Base-by-base conservation (phyloP, 192 early-diverging fungal genomes). In the Allomyces arbusculus region DNA sequence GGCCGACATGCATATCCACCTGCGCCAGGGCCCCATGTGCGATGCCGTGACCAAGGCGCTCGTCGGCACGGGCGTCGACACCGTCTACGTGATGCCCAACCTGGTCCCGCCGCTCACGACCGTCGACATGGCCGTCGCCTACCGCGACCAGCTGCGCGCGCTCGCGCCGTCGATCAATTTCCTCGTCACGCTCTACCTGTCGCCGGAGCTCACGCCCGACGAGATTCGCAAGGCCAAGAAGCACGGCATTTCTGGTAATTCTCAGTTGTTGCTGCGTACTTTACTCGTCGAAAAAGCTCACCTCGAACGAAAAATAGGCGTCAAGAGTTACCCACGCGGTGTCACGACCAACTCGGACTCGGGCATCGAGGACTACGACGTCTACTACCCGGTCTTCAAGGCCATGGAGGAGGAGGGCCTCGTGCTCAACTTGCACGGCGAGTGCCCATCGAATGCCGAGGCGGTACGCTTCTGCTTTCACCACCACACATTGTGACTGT, bases 341-440 rank as follows among this genome's bases (percentile, higher is more conserved):
- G 95, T 99, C 16, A 99, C 95, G 0, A 99, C 95, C 55, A 96
- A 99, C 84, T 89, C 87, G 68, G 94, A 96, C 66, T 82, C 84
- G 64, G 95, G 95, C 58, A 94, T 99, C 64, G 91, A 94, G 72
- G 81, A 77, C 70, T 92, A 92, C 72, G 72, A 75, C 24, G 66
- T 72, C 16, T 99, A 95, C 76, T 99, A 99, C 69, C 82, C 81
- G 62, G 88, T 96, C 20, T 99, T 99, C 78, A 68, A 82, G 65
- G 91, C 92, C 4, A 99, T 99, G 95, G 84, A 96, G 73, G 87
- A 95, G 58, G 76, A 79, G 68, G 90, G 89, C 55, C 84, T 98
- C 87, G 87, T 96, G 3, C 79, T 98, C 44, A 95, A 95, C 70
- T 79, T 98, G 65, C 95, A 98, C 70, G 93, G 93, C 44, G 95